Evolutionary conservation across 1,284 basidiomycete genomes (phyloP), one percentile per base, ranked within the genome.

Genomic region (Gymnopus androsaceus): DNA sequence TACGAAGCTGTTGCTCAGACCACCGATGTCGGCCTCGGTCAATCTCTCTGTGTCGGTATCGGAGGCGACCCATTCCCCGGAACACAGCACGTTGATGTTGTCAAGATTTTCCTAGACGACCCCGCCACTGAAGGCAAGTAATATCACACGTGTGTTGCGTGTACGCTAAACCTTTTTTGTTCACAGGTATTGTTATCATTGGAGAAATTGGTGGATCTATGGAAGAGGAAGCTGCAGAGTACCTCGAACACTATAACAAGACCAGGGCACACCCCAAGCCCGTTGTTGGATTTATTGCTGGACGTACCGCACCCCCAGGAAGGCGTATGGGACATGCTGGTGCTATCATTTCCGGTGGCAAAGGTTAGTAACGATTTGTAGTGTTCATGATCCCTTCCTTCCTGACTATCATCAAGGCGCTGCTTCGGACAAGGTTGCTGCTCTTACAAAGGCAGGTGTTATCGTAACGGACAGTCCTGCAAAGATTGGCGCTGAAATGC

Each of bases 31-130:
- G 97, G 97, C 55, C 88, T 99, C 57, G 97, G 97, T 44, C 97
- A 99, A 74, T 94, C 95, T 12, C 81, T 99, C 57, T 97, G 94
- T 66, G 88, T 99, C 65, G 97, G 97, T 58, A 98, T 99, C 69
- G 97, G 97, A 58, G 97, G 97, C 64, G 97, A 99, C 75, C 97
- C 97, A 19, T 99, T 98, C 92, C 95, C 95, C 21, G 95, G 95
- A 58, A 98, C 94, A 40, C 92, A 92, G 73, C 96, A 95, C 73
- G 73, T 98, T 62, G 97, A 99, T 73, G 94, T 95, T 57, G 82
- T 99, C 76, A 99, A 97, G 74, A 85, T 98, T 60, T 94, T 98
- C 79, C 86, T 99, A 58, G 87, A 95, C 31, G 96, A 99, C 70
- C 88, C 91, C 62, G 85, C 88, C 58, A 98, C 95, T 2, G 85